Conservation (phyloP, 1,284 basidiomycete species). For the Ceratobasidium sp. region DNA sequence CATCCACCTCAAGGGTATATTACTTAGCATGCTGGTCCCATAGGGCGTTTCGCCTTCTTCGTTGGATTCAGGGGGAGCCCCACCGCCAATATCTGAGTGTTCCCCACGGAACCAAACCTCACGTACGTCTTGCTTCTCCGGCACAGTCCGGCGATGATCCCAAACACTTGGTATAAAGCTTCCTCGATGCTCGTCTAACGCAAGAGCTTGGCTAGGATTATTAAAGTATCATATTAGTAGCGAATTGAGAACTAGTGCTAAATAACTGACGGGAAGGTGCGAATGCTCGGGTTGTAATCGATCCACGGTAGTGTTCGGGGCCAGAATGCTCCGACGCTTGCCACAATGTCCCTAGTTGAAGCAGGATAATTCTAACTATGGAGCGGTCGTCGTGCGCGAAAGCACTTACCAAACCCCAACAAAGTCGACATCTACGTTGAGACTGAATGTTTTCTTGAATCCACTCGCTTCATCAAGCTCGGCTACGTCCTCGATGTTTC, state of each 20-base stretch:
- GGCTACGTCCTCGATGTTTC: not conserved
- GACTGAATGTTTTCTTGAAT: slow-evolving; percentile 41
- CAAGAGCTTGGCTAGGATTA: slow-evolving; percentile 46
- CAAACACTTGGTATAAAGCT: slow-evolving; percentile 45
- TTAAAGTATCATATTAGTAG: not conserved
- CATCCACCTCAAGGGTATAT: slow-evolving; percentile 36
- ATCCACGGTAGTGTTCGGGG: slow-evolving; percentile 33
- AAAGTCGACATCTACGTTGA: slow-evolving; percentile 35
- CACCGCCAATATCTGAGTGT: slow-evolving; percentile 8
- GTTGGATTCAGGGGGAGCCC: not conserved
- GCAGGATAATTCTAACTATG: too few relatives aligned
- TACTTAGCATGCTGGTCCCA: slow-evolving; percentile 2
- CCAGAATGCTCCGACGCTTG: slow-evolving; percentile 24
- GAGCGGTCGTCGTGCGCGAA: too few relatives aligned
- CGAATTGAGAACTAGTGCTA: too few relatives aligned
- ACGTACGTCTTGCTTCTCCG: not conserved
- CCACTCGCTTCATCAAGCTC: not conserved
- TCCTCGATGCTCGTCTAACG: slow-evolving; percentile 47
- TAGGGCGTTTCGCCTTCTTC: not conserved
- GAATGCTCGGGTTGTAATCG: slow-evolving; percentile 34
- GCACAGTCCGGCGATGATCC: slow-evolving; percentile 31
- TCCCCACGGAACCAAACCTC: slow-evolving; percentile 30
- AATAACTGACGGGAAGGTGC: slow-evolving; percentile 11
- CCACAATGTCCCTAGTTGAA: slow-evolving; percentile 39
- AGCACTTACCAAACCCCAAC: slow-evolving; percentile 43